Conservation (phyloP, 306 rosid genomes). For the Trifolium repens region DNA sequence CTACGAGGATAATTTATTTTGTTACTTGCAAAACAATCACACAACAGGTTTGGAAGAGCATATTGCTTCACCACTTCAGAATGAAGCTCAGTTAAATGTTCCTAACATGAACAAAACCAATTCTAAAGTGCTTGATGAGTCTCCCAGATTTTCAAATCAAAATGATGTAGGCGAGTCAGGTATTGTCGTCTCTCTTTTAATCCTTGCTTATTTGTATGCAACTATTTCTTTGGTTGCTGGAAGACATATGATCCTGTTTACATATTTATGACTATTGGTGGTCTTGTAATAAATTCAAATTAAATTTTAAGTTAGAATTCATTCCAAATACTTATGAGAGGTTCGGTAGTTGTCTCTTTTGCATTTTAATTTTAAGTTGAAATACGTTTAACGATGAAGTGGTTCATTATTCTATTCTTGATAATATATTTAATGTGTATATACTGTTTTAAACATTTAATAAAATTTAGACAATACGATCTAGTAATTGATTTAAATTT, state of each 20-base stretch:
- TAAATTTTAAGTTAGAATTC: background rate
- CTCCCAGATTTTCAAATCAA: slow-evolving; percentile 66
- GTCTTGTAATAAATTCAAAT: background rate
- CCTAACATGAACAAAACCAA: slow-evolving; percentile 46
- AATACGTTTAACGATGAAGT: background rate
- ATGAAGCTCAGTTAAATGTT: slow-evolving; percentile 58
- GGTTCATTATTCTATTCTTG: background rate
- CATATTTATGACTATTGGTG: slow-evolving; percentile 17
- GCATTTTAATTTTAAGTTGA: slow-evolving; percentile 28
- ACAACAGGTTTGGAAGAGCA: slow-evolving; percentile 50
- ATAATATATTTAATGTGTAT: background rate
- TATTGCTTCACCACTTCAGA: slow-evolving; percentile 50
- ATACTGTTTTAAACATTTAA: background rate
- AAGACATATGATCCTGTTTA: slow-evolving; percentile 24
- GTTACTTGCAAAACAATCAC: slow-evolving; percentile 45
- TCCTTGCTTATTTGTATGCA: slow-evolving; percentile 8
- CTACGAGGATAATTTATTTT: slow-evolving; percentile 27
- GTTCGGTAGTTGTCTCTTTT: background rate
- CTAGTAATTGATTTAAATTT: background rate
- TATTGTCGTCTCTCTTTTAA: slow-evolving; percentile 41
- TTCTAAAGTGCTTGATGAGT: slow-evolving; percentile 62
- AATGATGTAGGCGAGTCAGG: slow-evolving; percentile 65
- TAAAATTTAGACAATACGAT: background rate
- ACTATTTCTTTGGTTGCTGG: slow-evolving; percentile 27
- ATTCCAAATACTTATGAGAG: background rate